Base-by-base conservation (phyloP, 495 filamentous ascomycete genomes). In the Poronia punctata region DNA sequence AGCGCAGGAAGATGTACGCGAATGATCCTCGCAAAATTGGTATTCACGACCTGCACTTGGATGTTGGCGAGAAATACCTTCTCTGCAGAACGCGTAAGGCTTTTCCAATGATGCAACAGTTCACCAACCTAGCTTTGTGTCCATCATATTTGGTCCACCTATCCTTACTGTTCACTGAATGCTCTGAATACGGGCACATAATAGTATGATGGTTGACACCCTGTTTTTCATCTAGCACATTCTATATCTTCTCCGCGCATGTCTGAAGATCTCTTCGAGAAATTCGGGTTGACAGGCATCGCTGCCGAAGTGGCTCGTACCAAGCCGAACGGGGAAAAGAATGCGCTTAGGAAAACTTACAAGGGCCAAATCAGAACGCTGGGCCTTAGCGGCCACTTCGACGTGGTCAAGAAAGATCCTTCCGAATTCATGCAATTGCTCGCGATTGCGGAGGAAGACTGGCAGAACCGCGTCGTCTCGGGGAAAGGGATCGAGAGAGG, bases 61-160 rank as follows among this genome's bases (percentile, higher is more conserved):
- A 77, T 60, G 71, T 77, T 39, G 74, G 72, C 55, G 55, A 66
- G 45, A 75, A 73, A 63, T 77, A 77, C 61, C 65, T 75, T 41
- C 64, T 77, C 64, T 74, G 69, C 67, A 73, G 64, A 68, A 71
- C 67, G 72, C 70, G 73, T 77, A 77, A 75, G 73, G 54, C 67
- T 70, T 68, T 68, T 70, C 27, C 65, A 53, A 58, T 44, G 50
- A 49, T 48, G 58, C 46, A 46, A 43, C 40, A 38, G 42, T 45
- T 35, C 50, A 49, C 44, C 49, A 43, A 36, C 45, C 35, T 42
- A 26, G 35, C 22, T 29, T 27, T 24, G 24, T 27, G 22, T 26
- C 24, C 19, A 38, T 19, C 38, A 32, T 37, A 36, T 38, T 22
- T 31, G 34, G 38, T 38, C 24, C 20, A 45, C 34, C 25, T 38